Percentiles rank a stretch among this genome's conserved stretches.
These are phyloP conservation scores for Helotiales sp. DNA, from an alignment of 2,329 filamentous ascomycete genomes.

Conservation along the genomic window DNA sequence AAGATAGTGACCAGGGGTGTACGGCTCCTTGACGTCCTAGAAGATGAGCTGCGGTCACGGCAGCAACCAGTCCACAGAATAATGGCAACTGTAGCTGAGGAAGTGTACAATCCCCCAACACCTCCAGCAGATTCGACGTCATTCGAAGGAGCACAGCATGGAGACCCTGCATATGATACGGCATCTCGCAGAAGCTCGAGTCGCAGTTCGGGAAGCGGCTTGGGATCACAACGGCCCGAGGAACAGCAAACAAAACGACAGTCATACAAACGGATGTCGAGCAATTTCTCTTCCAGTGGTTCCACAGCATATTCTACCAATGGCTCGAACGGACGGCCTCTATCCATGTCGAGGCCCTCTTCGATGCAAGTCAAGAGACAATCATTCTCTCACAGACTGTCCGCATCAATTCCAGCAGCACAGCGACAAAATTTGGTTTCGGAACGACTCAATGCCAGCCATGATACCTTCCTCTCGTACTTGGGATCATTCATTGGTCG, in stretches of 20 bases:
- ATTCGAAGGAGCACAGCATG: slow-evolving; percentile 50
- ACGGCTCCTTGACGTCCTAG: slow-evolving; percentile 84
- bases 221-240: slow-evolving; percentile 36
- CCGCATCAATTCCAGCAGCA: slow-evolving; percentile 67
- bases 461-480: slow-evolving; percentile 88
- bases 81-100: slow-evolving; percentile 64
- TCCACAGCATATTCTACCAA: slow-evolving; percentile 21
- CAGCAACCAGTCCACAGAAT: slow-evolving; percentile 59
- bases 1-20: slow-evolving; percentile 92
- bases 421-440: slow-evolving; percentile 79
- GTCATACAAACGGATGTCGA: slow-evolving; percentile 40
- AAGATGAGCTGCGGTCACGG: slow-evolving; percentile 61
- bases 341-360: slow-evolving; percentile 35
- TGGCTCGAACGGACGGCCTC: slow-evolving; percentile 24
- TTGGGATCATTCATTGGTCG: slow-evolving; percentile 91
- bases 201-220: slow-evolving; percentile 40
- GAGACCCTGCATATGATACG: slow-evolving; percentile 48
- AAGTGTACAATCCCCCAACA: slow-evolving; percentile 63
- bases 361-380: slow-evolving; percentile 38
- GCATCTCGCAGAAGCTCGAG: slow-evolving; percentile 40
- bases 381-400: slow-evolving; percentile 70
- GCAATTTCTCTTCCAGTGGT: slow-evolving; percentile 30
- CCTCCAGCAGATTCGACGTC: slow-evolving; percentile 63
- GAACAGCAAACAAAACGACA: slow-evolving; percentile 39
- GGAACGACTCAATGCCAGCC: slow-evolving; percentile 76